phyloP scores from a whole-genome alignment of 805 yeast species.

The Starmerella ratchasimensis region DNA sequence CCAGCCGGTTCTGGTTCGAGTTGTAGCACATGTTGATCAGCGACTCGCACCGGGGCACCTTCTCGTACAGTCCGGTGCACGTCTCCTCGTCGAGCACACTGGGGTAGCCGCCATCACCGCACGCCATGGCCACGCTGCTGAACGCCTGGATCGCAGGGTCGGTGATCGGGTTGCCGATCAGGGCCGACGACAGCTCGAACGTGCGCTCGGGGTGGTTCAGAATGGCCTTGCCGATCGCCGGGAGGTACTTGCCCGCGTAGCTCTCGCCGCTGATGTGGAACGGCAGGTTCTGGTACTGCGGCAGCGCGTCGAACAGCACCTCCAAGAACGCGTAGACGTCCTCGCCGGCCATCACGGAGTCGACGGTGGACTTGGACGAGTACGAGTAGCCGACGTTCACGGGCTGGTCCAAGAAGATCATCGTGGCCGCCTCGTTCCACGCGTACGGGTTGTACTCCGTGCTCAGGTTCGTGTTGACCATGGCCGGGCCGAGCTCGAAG shows the following conservation, averaged over 20 bases:
- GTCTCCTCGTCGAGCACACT: conserved; percentile 64
- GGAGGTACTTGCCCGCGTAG: conserved; percentile 91
- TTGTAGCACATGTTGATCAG: conserved; percentile 69
- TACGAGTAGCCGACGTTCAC: conserved; percentile 90
- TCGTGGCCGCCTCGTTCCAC: conserved; percentile 88
- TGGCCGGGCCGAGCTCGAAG: conserved; percentile 86
- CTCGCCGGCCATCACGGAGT: conserved; percentile 53
- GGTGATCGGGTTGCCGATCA: conserved; percentile 90
- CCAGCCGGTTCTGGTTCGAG: conserved; percentile 49
- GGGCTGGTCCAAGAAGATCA: conserved; percentile 89
- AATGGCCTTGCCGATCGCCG: conserved; percentile 57
- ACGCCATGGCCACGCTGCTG: conserved; percentile 85
- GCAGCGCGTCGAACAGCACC: conserved; percentile 77
- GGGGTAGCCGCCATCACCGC: conserved; percentile 76
- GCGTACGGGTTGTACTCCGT: conserved; percentile 73
- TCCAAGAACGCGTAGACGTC: conserved; percentile 82
- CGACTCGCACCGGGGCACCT: conserved; percentile 63
- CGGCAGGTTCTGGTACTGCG: conserved; percentile 40
- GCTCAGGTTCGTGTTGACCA: conserved; percentile 52
- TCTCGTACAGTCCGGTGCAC: conserved; percentile 54
- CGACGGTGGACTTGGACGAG: conserved; percentile 24
- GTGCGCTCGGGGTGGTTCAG: conserved; percentile 45
- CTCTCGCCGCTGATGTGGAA: conserved; percentile 94
- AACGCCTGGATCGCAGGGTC: conserved; percentile 72
- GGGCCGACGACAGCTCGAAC: conserved; percentile 61